Evolutionary conservation across 768 basidiomycete genomes (phyloP).

Genomic region (Coprinopsis strossmayeri): DNA sequence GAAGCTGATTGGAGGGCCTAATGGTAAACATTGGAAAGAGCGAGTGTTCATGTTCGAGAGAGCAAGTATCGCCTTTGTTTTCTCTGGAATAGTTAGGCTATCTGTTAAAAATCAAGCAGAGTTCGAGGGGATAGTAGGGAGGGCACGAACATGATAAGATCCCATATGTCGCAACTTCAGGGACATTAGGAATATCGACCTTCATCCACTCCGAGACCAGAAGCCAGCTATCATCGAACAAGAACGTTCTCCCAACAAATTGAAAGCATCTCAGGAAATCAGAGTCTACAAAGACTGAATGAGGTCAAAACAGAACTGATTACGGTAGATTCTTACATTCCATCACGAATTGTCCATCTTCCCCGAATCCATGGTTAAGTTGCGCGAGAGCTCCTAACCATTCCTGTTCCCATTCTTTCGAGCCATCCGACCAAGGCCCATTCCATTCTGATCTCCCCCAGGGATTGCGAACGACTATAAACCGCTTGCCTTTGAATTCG

Average conservation of each 20-base stretch:
- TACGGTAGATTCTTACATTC: constrained; percentile 31
- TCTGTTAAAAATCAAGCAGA: constrained; percentile 22
- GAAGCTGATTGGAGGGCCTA: constrained; percentile 29
- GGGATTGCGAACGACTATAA: constrained; percentile 46
- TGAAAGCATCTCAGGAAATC: constrained; percentile 43
- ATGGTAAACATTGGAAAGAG: constrained; percentile 33
- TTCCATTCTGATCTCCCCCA: constrained; percentile 48
- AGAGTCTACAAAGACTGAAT: constrained; percentile 24
- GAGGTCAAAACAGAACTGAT: neutral
- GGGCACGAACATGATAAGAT: constrained; percentile 39
- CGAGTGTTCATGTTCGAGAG: constrained; percentile 40
- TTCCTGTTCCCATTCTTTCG: constrained; percentile 50
- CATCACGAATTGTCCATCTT: constrained; percentile 52
- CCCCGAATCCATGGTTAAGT: constrained; percentile 41
- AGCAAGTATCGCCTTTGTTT: constrained; percentile 37
- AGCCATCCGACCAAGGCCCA: constrained; percentile 49
- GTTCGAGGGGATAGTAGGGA: neutral
- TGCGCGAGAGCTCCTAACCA: constrained; percentile 38
- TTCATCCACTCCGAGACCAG: constrained; percentile 48
- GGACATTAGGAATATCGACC: constrained; percentile 25
- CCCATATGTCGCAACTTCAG: constrained; percentile 36
- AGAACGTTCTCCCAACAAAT: constrained; percentile 38
- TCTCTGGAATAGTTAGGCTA: constrained; percentile 31
- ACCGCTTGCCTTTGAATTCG: constrained; percentile 42
- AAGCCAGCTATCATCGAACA: constrained; percentile 46